Evolutionary conservation across 1,284 basidiomycete genomes (phyloP), one percentile per base, ranked within the genome.

Genomic region (Gomphus bonarii): DNA sequence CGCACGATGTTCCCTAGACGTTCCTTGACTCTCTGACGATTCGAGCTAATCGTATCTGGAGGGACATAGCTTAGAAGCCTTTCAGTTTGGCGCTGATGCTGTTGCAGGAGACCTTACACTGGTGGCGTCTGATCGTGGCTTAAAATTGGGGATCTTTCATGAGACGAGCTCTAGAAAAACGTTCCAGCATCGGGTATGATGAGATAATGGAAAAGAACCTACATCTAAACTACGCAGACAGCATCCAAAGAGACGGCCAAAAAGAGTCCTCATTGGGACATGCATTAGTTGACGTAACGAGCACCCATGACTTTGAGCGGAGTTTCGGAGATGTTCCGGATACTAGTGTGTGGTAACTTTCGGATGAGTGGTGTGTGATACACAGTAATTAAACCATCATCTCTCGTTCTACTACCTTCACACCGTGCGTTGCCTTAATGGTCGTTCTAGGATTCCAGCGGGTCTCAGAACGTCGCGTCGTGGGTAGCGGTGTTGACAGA

Each of bases 1-100:
- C 80, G 78, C 28, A 85, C 81, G 51, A 85, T 84, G 22, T 72
- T 69, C 2, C 73, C 74, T 22, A 85, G 72, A 5, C 79, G 73
- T 50, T 80, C 77, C 63, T 77, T 78, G 59, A 82, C 65, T 48
- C 69, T 72, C 59, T 78, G 75, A 31, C 78, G 74, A 67, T 81
- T 75, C n/a, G 78, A 64, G 1, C 72, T 65, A 14, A 65, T 60
- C 60, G 49, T 35, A 28, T 57, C 55, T 31, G 40, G 50, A 31
- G 50, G 18, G 20, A 35, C 50, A 58, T 58, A 51, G 22, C 56
- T 58, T 22, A 11, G 25, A 38, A 22, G 40, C 51, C 14, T 36
- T 30, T 50, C 10, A 43, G 46, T 36, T 49, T 14, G 30, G 30
- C 25, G n/a, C 35, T 50, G 14, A 50, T 28, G 16, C 20, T n/a